Evolutionary conservation across 805 yeast genomes (phyloP).

Genomic region (Monosporozyma siamensis): DNA sequence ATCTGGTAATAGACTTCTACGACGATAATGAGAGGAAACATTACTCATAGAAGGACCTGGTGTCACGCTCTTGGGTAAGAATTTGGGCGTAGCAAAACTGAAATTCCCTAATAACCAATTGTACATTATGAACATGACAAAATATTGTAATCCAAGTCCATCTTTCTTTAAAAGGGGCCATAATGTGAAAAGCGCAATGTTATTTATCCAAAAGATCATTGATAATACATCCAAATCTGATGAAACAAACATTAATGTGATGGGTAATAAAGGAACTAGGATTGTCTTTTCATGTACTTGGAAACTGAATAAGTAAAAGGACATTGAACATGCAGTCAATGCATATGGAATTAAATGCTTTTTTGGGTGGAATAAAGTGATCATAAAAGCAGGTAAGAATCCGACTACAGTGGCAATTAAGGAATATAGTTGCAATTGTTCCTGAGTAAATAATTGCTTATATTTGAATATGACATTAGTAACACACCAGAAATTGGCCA

Average conservation of each 20-base stretch:
- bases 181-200: slow-evolving; percentile 74
- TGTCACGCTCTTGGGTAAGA: slow-evolving; percentile 33
- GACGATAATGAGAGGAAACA: slow-evolving; percentile 26
- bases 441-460: slow-evolving; percentile 41
- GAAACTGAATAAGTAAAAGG: slow-evolving; percentile 82
- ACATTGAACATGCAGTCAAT: slow-evolving; percentile 72
- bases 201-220: slow-evolving; percentile 78
- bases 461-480: slow-evolving; percentile 71
- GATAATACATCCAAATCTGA: slow-evolving; percentile 55
- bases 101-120: slow-evolving; percentile 74
- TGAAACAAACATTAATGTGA: slow-evolving; percentile 50
- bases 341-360: slow-evolving; percentile 57
- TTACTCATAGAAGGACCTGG: slow-evolving; percentile 38
- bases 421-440: slow-evolving; percentile 52
- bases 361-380: slow-evolving; percentile 43
- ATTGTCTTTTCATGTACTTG: slow-evolving; percentile 96
- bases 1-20: slow-evolving; percentile 41
- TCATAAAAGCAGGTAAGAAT: slow-evolving; percentile 47
- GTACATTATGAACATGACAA: slow-evolving; percentile 48
- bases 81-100: slow-evolving; percentile 41
- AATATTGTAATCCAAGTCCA: slow-evolving; percentile 62
- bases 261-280: slow-evolving; percentile 77
- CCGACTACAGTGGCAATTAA: slow-evolving; percentile 42
- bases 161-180: slow-evolving; percentile 82
- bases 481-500: slow-evolving; percentile 97